A percentile compares a stretch with the other conserved stretches of the same genome.
Evolutionary conservation across 176 grass and related monocot species (phyloP).

Genomic region (Pontederia crassipes): DNA sequence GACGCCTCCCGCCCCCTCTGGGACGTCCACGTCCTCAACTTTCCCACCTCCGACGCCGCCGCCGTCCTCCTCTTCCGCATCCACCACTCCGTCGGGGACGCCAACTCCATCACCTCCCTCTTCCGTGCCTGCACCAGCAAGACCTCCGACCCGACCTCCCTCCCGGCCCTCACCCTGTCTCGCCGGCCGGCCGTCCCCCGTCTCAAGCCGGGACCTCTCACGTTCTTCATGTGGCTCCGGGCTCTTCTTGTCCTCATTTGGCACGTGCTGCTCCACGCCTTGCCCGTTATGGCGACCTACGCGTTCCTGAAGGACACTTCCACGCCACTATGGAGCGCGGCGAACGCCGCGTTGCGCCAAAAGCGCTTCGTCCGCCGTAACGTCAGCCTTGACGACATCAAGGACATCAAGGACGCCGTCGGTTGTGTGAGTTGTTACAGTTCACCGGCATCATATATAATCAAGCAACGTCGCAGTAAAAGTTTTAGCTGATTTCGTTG

Average conservation of each 20-base stretch:
- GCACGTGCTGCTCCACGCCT: conserved; percentile 56
- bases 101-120: conserved; percentile 76
- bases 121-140: conserved; percentile 72
- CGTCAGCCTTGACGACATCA: conserved; percentile 65
- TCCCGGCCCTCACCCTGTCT: conserved; percentile 19
- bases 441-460: background rate
- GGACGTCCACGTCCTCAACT: conserved; percentile 86
- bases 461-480: no score
- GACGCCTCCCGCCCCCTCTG: conserved; percentile 58
- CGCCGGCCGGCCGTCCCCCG: conserved; percentile 19
- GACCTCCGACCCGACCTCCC: conserved; percentile 44
- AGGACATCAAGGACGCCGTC: conserved; percentile 63
- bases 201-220: background rate
- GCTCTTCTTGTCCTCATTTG: conserved; percentile 40
- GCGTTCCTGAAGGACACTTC: conserved; percentile 48
- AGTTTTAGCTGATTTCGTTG: no score
- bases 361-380: conserved; percentile 72
- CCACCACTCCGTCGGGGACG: conserved; percentile 95
- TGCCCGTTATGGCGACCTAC: conserved; percentile 36
- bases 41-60: conserved; percentile 52
- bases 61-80: conserved; percentile 41
- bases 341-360: conserved; percentile 45
- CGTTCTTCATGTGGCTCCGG: conserved; percentile 34
- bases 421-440: conserved; percentile 53
- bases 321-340: conserved; percentile 39